Conservation (phyloP, 208 protist genomes). For the Novymonas esmeraldas region DNA sequence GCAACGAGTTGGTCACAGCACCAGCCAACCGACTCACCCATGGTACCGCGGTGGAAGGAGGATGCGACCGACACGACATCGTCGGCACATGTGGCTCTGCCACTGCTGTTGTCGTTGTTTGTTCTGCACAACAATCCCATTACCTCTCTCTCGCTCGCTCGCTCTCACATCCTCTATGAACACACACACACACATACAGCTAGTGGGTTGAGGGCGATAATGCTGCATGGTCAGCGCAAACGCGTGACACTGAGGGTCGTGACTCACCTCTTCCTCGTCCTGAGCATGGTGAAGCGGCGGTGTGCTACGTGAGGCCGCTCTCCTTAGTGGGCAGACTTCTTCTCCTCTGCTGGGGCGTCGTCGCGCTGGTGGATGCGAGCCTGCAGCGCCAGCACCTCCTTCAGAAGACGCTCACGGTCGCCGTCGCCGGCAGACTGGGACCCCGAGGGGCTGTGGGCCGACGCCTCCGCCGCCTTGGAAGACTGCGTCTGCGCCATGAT, state of each 20-base stretch:
- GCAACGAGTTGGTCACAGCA: too few relatives aligned
- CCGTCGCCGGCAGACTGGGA: conserved; percentile 60
- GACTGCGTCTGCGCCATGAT: conserved; percentile 88
- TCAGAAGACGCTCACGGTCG: conserved; percentile 85
- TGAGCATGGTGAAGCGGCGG: not conserved
- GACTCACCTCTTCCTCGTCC: not conserved
- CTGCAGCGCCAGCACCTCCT: conserved; percentile 91
- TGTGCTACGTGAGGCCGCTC: not conserved
- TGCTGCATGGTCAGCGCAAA: too few relatives aligned
- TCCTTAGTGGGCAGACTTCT: conserved; percentile 74
- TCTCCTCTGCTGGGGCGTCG: conserved; percentile 63
- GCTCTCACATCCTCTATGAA: too few relatives aligned
- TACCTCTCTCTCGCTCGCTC: too few relatives aligned
- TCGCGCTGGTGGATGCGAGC: conserved; percentile 88
- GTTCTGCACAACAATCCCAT: too few relatives aligned
- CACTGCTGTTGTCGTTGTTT: too few relatives aligned
- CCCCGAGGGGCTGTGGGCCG: conserved; percentile 45
- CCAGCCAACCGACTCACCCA: too few relatives aligned
- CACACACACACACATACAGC: too few relatives aligned
- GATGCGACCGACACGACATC: too few relatives aligned
- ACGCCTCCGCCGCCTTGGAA: conserved; percentile 67
- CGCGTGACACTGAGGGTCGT: not conserved
- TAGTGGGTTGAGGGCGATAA: too few relatives aligned
- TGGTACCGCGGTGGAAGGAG: too few relatives aligned
- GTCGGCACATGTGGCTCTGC: too few relatives aligned